Evolutionary conservation across 768 basidiomycete species (phyloP), one percentile per base, ranked within the genome.

Genomic region (Ramaria sp.): DNA sequence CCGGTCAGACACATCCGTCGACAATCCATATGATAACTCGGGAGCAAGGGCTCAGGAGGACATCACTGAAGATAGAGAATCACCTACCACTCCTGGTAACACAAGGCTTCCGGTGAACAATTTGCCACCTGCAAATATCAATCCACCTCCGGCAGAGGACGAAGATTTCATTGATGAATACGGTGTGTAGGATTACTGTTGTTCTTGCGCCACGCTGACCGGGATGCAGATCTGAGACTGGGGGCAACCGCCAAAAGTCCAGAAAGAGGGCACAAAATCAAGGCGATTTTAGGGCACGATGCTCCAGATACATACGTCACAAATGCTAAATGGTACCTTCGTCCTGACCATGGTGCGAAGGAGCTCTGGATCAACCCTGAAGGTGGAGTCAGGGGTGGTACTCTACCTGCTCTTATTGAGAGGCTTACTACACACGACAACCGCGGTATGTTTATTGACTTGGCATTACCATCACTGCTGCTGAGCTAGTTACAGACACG

Each of bases 351-450:
- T 65, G 78, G 74, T 53, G 79, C 82, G 41, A 75, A 76, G 8
- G 93, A 97, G 56, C 86, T 98, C 59, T 68, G 87, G 45, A 84
- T 95, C 61, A 88, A 92, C 59, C 78, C 84, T 6, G 90, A 96
- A 63, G 83, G 85, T 24, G 75, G 78, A 44, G 83, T 98, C 52
- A 79, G 85, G 41, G 96, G 87, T 27, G 96, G 93, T 3, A 92
- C 93, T 0, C 75, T 94, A 1, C 70, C 78, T 18, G 91, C 92
- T 2, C 71, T 98, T 10, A 84, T 97, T 1, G 92, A 93, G 64
- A 81, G 89, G 9, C 71, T 98, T 49, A 97, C 96, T 2, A 82
- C 87, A 15, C 95, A 99, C 63, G 91, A 94, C 58, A 79, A 83
- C 61, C 81, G 81, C 52, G 88, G 92, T 90, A 60, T 63, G 82